phyloP scores from a whole-genome alignment of 2,329 filamentous ascomycete species.

The Rhynchosporium secalis region DNA sequence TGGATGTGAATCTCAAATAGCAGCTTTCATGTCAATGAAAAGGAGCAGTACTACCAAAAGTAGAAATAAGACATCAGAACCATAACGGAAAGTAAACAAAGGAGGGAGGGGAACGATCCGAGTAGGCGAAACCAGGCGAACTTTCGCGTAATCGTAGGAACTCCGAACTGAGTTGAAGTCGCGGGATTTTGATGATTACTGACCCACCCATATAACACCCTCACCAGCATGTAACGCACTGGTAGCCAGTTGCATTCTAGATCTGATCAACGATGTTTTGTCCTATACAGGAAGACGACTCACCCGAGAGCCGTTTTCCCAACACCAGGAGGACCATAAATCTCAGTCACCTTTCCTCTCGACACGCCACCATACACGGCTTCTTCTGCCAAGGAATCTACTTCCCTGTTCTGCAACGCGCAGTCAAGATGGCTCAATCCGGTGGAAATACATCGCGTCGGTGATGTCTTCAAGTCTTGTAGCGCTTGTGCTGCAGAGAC shows the following conservation, averaged over 20 bases:
- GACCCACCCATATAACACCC: conserved; percentile 81
- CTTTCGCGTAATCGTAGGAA: neutral
- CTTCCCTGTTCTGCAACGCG: conserved; percentile 43
- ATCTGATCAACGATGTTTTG: neutral
- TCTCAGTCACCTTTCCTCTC: conserved; percentile 77
- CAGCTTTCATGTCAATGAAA: neutral
- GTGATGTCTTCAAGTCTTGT: conserved; percentile 55
- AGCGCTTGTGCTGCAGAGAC: conserved; percentile 74
- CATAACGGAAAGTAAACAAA: conserved; percentile 4
- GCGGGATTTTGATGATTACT: conserved; percentile 24
- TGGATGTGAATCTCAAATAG: neutral
- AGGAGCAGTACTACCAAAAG: neutral
- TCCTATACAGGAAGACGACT: neutral
- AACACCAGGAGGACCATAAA: conserved; percentile 83
- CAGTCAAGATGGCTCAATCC: conserved; percentile 55
- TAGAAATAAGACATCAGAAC: neutral
- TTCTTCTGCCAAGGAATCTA: conserved; percentile 19
- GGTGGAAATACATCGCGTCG: conserved; percentile 55
- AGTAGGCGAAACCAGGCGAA: neutral
- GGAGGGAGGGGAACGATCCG: neutral
- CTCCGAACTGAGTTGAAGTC: neutral
- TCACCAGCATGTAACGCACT: conserved; percentile 61
- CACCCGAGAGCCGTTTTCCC: conserved; percentile 78
- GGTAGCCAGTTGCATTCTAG: conserved; percentile 69
- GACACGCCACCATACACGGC: conserved; percentile 57